phyloP scores from a whole-genome alignment of 2,329 filamentous ascomycete genomes.

The Aspergillus pseudotamarii region DNA sequence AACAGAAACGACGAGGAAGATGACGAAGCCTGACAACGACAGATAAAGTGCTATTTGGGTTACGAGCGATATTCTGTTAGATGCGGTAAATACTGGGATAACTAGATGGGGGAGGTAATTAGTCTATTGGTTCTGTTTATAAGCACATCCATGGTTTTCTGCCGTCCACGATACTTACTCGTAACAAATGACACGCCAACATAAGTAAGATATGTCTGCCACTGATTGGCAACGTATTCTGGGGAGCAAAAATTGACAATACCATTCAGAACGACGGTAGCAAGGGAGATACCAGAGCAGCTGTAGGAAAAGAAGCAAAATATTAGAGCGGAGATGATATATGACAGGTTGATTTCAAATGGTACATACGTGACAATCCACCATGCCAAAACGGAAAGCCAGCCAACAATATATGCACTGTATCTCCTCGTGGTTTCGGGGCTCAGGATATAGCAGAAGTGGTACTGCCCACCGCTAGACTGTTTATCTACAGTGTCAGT shows the following conservation, averaged over 20 bases:
- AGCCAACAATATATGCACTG: slow-evolving; percentile 21
- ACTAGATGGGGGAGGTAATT: slow-evolving; percentile 1
- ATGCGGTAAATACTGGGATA: slow-evolving; percentile 15
- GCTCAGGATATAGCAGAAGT: slow-evolving; percentile 27
- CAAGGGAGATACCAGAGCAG: slow-evolving; percentile 15
- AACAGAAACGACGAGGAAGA: slow-evolving; percentile 5
- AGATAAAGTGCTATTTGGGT: slow-evolving; percentile 7
- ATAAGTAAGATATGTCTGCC: slow-evolving; percentile 24
- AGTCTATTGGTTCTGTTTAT: not conserved
- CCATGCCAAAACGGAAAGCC: slow-evolving; percentile 23
- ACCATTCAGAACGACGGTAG: slow-evolving; percentile 11
- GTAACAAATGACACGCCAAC: slow-evolving; percentile 12
- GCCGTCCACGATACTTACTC: not conserved
- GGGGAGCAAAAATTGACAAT: slow-evolving; percentile 19
- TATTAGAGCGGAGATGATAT: not conserved
- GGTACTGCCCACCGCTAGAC: not conserved
- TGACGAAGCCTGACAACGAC: slow-evolving; percentile 3
- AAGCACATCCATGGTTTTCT: not conserved
- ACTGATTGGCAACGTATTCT: slow-evolving; percentile 17
- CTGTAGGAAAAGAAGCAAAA: not conserved
- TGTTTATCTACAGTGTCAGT: not conserved
- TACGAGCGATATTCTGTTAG: slow-evolving; percentile 6
- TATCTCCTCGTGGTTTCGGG: slow-evolving; percentile 9
- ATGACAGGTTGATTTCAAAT: not conserved
- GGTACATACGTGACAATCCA: slow-evolving; percentile 13